Evolutionary conservation across 106 monocot species (phyloP), one percentile per base, ranked within the genome.

Genomic region (Phalaenopsis aphrodite): DNA sequence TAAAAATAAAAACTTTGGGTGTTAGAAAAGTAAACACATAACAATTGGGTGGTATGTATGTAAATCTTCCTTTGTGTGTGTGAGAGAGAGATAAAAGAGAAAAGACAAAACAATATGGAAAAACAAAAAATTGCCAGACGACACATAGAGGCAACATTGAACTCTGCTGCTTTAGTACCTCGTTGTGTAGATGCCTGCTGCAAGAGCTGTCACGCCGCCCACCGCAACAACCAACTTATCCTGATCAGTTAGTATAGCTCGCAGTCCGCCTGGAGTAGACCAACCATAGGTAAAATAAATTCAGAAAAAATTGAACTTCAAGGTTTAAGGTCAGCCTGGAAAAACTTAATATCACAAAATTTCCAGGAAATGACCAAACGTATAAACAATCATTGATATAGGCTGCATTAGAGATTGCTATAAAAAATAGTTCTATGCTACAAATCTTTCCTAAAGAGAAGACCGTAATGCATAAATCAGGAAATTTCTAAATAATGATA

Each of bases 101-200:
- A 24, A 8, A 30, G 23, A 52, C 10, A 61, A 61, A 61, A 8
- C 61, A 61, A 61, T n/a, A 61, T 38, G 36, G 38, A 12, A 3
- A 15, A 21, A 74, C 76, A 47, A 47, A 49, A 47, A 76, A 24
- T 49, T 43, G 74, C 30, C 16, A 69, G 8, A 47, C 0, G 30
- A 30, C 69, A 17, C 36, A 12, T n/a, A 30, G 19, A 17, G 8
- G 43, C 52, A 18, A 41, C 14, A 21, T 12, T 55, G 17, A 37
- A 7, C 43, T 5, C 37, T 9, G 14, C 69, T 14, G 10, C 38
- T 69, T 37, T 65, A 45, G 56, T 85, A 97, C 96, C 96, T 92
- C 36, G 96, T 94, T 15, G 94, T 94, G 83, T 97, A 97, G 57
- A 97, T 84, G 37, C 96, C 96, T 77, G 94, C 94, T 75, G 96